phyloP scores from a whole-genome alignment of 1,284 basidiomycete species.

The Mycosarcoma mackinlayi region DNA sequence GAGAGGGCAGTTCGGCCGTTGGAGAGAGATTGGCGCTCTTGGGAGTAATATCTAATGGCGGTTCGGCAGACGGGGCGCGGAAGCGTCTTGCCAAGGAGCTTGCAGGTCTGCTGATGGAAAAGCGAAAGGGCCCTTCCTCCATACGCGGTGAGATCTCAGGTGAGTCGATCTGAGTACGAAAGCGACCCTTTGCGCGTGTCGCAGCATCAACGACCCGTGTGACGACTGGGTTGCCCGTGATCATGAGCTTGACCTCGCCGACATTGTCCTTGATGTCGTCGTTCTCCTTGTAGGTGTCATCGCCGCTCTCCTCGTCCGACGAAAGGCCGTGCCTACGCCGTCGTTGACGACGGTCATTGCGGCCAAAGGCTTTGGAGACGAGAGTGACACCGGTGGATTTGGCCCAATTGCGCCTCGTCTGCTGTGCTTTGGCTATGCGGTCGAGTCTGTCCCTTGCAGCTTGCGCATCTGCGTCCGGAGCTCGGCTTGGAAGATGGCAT shows the following conservation, averaged over 20 bases:
- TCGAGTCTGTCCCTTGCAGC: constrained; percentile 46
- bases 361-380: constrained; percentile 19
- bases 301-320: constrained; percentile 30
- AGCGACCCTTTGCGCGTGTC: constrained; percentile 15
- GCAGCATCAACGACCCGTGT: constrained; percentile 30
- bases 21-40: constrained; percentile 14
- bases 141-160: constrained; percentile 25
- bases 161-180: constrained; percentile 22
- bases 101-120: constrained; percentile 21
- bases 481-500: constrained; percentile 15
- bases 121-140: constrained; percentile 30
- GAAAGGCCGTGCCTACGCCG: constrained; percentile 27
- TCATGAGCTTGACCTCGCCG: constrained; percentile 55
- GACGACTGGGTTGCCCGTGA: constrained; percentile 52
- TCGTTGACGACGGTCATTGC: constrained; percentile 24
- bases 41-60: constrained; percentile 10
- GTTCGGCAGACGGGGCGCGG: constrained; percentile 17
- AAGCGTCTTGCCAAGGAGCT: constrained; percentile 33
- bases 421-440: constrained; percentile 40
- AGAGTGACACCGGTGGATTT: constrained; percentile 36
- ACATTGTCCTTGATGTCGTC: not conserved
- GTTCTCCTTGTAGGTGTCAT: constrained; percentile 5
- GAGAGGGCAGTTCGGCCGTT: constrained; percentile 2
- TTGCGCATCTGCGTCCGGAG: constrained; percentile 35
- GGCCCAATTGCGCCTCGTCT: constrained; percentile 38